A percentile compares a stretch with the other conserved stretches of the same genome.
These are phyloP conservation scores for Lipomyces starkeyi DNA, from an alignment of 805 yeast species.

Conservation along the genomic window DNA sequence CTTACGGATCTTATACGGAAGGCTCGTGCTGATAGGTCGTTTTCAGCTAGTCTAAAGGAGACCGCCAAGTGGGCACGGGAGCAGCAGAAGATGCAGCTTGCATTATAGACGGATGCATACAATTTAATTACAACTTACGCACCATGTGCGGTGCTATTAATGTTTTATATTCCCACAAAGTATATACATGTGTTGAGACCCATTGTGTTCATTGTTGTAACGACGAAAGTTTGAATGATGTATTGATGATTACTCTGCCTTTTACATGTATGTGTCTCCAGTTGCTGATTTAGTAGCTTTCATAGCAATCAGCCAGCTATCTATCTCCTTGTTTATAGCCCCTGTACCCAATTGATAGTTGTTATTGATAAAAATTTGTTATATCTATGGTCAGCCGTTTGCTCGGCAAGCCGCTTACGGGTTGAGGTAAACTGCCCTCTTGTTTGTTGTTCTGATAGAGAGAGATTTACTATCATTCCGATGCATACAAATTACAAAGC, in stretches of 20 bases:
- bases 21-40: constrained; percentile 67
- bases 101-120: constrained; percentile 36
- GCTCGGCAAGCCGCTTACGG: neutral
- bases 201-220: neutral
- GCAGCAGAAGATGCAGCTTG: constrained; percentile 57
- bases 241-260: neutral
- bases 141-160: neutral
- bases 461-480: no score
- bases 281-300: neutral
- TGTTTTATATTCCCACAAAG: constrained; percentile 3
- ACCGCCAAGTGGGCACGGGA: constrained; percentile 99
- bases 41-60: constrained; percentile 72
- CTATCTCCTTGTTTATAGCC: constrained; percentile 3
- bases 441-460: no score
- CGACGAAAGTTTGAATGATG: neutral
- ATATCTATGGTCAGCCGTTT: neutral
- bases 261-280: neutral
- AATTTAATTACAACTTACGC: neutral
- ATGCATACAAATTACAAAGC: no score
- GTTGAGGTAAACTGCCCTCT: no score
- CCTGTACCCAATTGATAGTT: neutral
- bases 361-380: neutral
- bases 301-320: constrained; percentile 2
- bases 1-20: constrained; percentile 74
- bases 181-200: neutral